Percentiles rank a stretch among this genome's conserved stretches.
phyloP scores from a whole-genome alignment of 352 stramenopile genomes.

The Phytophthora nicotianae region DNA sequence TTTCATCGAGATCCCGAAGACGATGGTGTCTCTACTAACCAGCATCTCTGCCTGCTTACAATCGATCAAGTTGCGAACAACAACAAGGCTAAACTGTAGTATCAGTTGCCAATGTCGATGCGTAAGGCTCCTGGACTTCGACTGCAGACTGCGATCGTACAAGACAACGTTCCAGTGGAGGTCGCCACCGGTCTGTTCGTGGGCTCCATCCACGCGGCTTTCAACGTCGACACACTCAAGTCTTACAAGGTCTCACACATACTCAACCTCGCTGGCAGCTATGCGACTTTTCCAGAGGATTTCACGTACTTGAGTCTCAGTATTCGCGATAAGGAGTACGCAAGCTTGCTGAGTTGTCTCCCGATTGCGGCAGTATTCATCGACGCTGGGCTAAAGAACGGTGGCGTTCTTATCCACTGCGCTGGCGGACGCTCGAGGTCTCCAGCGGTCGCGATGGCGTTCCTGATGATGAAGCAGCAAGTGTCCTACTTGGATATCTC shows the following conservation, averaged over 20 bases:
- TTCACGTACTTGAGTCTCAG: constrained; percentile 92
- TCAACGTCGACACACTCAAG: constrained; percentile 86
- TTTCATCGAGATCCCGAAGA: constrained; percentile 29
- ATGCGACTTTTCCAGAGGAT: constrained; percentile 86
- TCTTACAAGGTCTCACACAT: constrained; percentile 81
- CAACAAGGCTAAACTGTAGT: too few species aligned
- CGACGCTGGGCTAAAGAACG: constrained; percentile 60
- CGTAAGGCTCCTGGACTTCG: constrained; percentile 58
- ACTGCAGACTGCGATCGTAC: constrained; percentile 69
- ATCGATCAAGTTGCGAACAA: background rate
- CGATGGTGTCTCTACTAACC: background rate
- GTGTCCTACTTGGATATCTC: constrained; percentile 56
- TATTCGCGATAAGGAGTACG: constrained; percentile 90
- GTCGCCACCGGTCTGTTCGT: constrained; percentile 76
- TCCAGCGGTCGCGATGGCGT: constrained; percentile 77
- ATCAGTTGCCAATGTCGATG: constrained; percentile 38
- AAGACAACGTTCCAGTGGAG: constrained; percentile 87
- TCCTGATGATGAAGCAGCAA: constrained; percentile 77
- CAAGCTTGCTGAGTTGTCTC: constrained; percentile 88
- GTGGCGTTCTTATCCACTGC: constrained; percentile 87
- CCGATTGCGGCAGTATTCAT: constrained; percentile 84
- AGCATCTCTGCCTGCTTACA: constrained; percentile 2
- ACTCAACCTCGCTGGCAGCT: constrained; percentile 84
- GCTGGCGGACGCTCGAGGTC: constrained; percentile 83
- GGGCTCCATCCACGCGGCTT: constrained; percentile 86